Base-by-base conservation (phyloP, 306 rosid species). In the Canavalia gladiata region DNA sequence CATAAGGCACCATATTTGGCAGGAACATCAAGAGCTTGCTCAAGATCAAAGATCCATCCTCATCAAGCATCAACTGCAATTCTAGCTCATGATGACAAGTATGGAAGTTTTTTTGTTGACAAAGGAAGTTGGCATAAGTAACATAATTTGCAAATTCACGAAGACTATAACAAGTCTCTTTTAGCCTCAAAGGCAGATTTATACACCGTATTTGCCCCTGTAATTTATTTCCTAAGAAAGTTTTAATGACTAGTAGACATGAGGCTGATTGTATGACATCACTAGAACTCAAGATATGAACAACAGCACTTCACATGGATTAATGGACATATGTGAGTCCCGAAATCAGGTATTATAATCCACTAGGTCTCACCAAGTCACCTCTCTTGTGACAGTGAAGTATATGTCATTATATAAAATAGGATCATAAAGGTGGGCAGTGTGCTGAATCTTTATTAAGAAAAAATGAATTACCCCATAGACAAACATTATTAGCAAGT, bases 31-130 rank as follows among this genome's bases (percentile, higher is more conserved):
- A 58, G 65, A 64, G 58, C 25, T 56, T 33, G 4, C 45, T 73
- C 58, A n/a, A 65, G 59, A 18, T 18, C 25, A 18, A 18, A 18
- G 18, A 74, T 74, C 70, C 76, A 46, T 79, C 59, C 49, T 60
- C 64, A 51, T 71, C 68, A 65, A 59, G 55, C 49, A 80, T 60
- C 46, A 71, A 66, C 39, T 33, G 59, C 42, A 58, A 83, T 34
- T 67, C 72, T 30, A 49, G 78, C 65, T 73, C 12, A 6, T 49
- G 78, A 79, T 25, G 45, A 34, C 47, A 76, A 18, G 58, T 30
- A 62, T 42, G 50, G 43, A 85, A 11, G 34, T 41, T 57, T 37
- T 37, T 75, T 71, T 35, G 7, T 49, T 50, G 8, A 35, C 55
- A 33, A 39, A 49, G 33, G 71, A 73, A 72, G 55, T 68, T 58